phyloP scores from a whole-genome alignment of 331 rosid genomes.

The Quercus lobata region DNA sequence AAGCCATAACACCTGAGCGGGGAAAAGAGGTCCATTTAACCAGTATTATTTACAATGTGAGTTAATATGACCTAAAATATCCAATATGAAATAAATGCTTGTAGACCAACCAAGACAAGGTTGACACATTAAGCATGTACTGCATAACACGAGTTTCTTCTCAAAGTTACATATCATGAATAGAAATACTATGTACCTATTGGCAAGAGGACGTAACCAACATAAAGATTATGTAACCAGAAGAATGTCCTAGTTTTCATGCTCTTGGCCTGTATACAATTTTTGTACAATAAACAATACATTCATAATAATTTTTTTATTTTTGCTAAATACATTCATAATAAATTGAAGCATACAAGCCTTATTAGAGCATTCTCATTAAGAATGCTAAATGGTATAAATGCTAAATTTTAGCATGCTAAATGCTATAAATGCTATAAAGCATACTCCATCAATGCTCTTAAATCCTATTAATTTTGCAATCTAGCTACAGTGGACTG shows the following conservation, averaged over 20 bases:
- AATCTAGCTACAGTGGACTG: too few relatives aligned
- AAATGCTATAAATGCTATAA: too few relatives aligned
- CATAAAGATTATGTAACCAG: background rate
- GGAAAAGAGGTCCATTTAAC: background rate
- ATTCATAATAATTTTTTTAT: background rate
- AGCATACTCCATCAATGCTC: too few relatives aligned
- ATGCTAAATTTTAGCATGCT: too few relatives aligned
- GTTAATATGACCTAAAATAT: background rate
- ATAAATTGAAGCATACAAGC: conserved; percentile 1
- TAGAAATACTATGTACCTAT: background rate
- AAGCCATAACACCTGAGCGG: conserved; percentile 59
- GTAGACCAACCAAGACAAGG: background rate
- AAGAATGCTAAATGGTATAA: too few relatives aligned
- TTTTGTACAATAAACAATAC: conserved; percentile 3
- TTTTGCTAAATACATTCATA: background rate
- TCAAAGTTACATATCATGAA: background rate
- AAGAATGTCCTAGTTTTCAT: background rate
- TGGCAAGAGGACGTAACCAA: background rate
- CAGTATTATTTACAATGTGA: background rate
- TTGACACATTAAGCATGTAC: background rate
- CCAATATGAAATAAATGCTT: background rate
- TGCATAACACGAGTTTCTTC: background rate
- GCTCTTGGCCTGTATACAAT: background rate
- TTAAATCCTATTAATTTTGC: too few relatives aligned
- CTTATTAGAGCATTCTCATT: background rate